phyloP scores from a whole-genome alignment of 129 eudicot genomes.

The Cynara cardunculus region DNA sequence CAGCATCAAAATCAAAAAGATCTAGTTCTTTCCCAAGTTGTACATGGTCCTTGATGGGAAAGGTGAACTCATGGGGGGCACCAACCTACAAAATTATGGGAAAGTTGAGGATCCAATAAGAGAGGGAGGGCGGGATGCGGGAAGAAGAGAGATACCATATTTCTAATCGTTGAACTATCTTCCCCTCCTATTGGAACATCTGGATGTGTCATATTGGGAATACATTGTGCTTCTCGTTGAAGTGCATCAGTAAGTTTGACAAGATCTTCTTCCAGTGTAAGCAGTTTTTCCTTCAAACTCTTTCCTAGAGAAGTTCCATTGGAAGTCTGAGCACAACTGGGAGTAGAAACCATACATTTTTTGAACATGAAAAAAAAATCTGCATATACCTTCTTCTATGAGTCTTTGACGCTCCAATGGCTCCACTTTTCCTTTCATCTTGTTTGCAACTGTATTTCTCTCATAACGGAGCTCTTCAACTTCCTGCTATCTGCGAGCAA shows the following conservation, averaged over 20 bases:
- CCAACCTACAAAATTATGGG: slow-evolving; percentile 52
- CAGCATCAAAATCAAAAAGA: slow-evolving; percentile 90
- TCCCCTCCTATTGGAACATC: slow-evolving; percentile 93
- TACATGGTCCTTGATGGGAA: slow-evolving; percentile 75
- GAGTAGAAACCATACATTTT: not conserved
- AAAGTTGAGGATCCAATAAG: not conserved
- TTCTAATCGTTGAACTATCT: slow-evolving; percentile 65
- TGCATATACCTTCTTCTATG: slow-evolving; percentile 72
- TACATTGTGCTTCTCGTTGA: slow-evolving; percentile 83
- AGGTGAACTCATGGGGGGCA: slow-evolving; percentile 51
- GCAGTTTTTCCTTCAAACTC: slow-evolving; percentile 69
- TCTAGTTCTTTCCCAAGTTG: slow-evolving; percentile 91
- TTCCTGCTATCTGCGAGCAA: slow-evolving; percentile 94
- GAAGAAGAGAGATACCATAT: slow-evolving; percentile 38
- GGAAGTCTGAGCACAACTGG: not conserved
- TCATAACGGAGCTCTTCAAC: slow-evolving; percentile 93
- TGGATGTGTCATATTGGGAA: slow-evolving; percentile 97
- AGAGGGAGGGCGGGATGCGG: not conserved
- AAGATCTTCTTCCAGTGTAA: slow-evolving; percentile 78
- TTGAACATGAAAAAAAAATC: not conserved
- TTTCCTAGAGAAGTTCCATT: slow-evolving; percentile 51
- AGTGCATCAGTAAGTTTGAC: slow-evolving; percentile 73
- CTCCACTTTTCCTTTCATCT: slow-evolving; percentile 96
- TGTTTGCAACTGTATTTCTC: slow-evolving; percentile 90
- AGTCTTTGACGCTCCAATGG: slow-evolving; percentile 83